phyloP scores from a whole-genome alignment of 2,329 filamentous ascomycete genomes.

The Microcyclospora pomicola region DNA sequence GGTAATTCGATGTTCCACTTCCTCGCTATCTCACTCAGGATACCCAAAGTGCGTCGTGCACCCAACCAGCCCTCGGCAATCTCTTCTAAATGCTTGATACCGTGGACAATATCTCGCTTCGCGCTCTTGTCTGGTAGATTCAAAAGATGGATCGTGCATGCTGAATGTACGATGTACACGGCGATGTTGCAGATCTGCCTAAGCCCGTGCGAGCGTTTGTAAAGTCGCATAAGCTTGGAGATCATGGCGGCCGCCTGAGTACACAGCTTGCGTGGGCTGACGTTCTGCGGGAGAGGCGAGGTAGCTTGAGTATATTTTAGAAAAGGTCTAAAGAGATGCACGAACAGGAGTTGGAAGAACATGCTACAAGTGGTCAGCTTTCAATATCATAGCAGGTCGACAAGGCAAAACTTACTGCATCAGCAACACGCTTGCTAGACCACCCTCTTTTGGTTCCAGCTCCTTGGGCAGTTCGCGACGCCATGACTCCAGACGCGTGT shows the following conservation, averaged over 20 bases:
- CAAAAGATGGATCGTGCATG: constrained; percentile 85
- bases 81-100: constrained; percentile 82
- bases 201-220: constrained; percentile 82
- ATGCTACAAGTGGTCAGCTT: constrained; percentile 45
- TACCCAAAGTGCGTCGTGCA: constrained; percentile 69
- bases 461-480: constrained; percentile 69
- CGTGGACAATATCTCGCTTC: constrained; percentile 76
- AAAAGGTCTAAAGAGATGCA: constrained; percentile 90
- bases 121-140: constrained; percentile 89
- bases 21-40: constrained; percentile 69
- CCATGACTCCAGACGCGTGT: constrained; percentile 83
- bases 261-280: constrained; percentile 82
- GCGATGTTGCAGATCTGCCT: constrained; percentile 93
- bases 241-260: constrained; percentile 80
- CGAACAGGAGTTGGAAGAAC: constrained; percentile 93
- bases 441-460: constrained; percentile 77
- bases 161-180: constrained; percentile 88
- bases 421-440: constrained; percentile 66
- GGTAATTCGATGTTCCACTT: constrained; percentile 85
- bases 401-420: constrained; percentile 60
- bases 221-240: constrained; percentile 85
- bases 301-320: constrained; percentile 72
- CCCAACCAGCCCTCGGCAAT: constrained; percentile 93
- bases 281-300: constrained; percentile 72
- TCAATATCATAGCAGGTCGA: neutral